phyloP scores from a whole-genome alignment of 2,329 filamentous ascomycete species.

The Berkeleyomyces basicola region DNA sequence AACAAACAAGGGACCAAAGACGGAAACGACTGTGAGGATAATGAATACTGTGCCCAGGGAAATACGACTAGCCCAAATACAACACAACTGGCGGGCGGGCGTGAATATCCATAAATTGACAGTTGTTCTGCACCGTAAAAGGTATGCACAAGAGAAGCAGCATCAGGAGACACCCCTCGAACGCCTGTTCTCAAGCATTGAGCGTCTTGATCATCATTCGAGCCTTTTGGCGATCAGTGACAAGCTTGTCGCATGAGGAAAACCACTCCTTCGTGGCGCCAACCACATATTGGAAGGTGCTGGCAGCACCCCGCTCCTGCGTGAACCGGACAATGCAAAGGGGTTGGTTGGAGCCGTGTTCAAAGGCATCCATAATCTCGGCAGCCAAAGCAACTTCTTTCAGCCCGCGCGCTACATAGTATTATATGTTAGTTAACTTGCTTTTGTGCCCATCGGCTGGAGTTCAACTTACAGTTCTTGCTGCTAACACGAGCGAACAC shows the following conservation, averaged over 20 bases:
- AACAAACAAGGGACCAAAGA: neutral
- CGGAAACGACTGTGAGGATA: neutral
- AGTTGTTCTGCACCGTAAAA: too few relatives aligned
- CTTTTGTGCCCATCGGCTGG: neutral
- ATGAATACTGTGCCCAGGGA: neutral
- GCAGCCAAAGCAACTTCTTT: conserved; percentile 78
- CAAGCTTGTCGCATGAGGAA: conserved; percentile 45
- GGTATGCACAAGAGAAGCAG: neutral
- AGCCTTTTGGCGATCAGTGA: conserved; percentile 47
- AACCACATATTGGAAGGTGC: conserved; percentile 70
- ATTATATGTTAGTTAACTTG: neutral
- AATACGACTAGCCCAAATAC: too few relatives aligned
- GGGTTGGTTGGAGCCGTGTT: conserved; percentile 61
- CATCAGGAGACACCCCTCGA: neutral
- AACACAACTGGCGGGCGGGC: too few relatives aligned
- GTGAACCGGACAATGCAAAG: conserved; percentile 73
- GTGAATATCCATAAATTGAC: too few relatives aligned
- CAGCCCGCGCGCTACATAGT: conserved; percentile 49
- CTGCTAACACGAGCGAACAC: conserved; percentile 63
- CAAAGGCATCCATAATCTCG: conserved; percentile 77
- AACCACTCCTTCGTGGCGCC: conserved; percentile 59
- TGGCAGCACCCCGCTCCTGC: conserved; percentile 81
- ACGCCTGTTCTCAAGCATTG: conserved; percentile 2
- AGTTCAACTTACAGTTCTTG: conserved; percentile 51
- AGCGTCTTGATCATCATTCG: conserved; percentile 61